phyloP scores from a whole-genome alignment of 139 green algal genomes.

The Pleodorina starrii region DNA sequence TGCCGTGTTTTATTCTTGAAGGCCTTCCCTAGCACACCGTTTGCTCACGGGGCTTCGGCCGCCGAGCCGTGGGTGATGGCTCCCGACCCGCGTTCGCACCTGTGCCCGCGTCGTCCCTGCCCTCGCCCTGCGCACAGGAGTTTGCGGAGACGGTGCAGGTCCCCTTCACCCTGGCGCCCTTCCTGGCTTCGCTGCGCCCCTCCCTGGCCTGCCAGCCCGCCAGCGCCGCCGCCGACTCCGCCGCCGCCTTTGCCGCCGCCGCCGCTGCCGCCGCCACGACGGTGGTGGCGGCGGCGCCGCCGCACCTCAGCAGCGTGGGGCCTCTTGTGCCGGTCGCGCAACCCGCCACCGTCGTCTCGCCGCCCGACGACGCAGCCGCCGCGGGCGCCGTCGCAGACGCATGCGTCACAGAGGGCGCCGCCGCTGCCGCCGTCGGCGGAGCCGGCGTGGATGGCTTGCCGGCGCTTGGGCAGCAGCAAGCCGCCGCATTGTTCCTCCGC shows the following conservation, averaged over 20 bases:
- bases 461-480: too few species aligned
- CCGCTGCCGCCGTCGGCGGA: not conserved
- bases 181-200: not conserved
- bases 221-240: not conserved
- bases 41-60: too few species aligned
- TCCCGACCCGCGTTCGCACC: too few species aligned
- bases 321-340: too few species aligned
- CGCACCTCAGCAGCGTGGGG: too few species aligned
- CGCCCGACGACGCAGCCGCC: too few species aligned
- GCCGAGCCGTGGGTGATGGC: too few species aligned
- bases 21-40: too few species aligned
- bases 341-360: too few species aligned
- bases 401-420: not conserved
- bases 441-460: not conserved
- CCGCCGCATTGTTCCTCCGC: not conserved
- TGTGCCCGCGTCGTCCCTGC: too few species aligned
- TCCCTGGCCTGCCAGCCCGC: not conserved
- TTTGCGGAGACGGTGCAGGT: conserved; percentile 48
- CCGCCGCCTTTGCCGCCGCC: not conserved
- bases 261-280: not conserved
- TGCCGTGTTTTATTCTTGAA: too few species aligned
- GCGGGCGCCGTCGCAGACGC: not conserved
- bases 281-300: too few species aligned
- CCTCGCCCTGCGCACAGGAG: conserved; percentile 24
- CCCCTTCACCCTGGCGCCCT: not conserved